These are phyloP conservation scores for Collybia mongolica DNA, from an alignment of 768 basidiomycete genomes.

Conservation along the genomic window DNA sequence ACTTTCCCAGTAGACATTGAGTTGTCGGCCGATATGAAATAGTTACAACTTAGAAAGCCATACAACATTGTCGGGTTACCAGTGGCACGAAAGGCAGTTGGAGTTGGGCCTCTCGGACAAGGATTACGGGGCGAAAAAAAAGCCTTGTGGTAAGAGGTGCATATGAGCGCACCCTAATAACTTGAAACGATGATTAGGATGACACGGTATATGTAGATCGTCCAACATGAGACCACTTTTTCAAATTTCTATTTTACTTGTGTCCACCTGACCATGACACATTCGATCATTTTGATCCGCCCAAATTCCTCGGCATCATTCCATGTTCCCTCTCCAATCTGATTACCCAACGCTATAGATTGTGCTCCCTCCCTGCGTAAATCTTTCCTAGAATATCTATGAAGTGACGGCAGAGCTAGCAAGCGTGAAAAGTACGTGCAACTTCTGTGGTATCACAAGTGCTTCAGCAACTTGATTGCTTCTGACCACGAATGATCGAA, in stretches of 20 bases:
- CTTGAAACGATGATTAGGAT: conserved; percentile 19
- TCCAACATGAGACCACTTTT: conserved; percentile 38
- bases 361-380: too few relatives aligned
- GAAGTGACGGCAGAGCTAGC: too few relatives aligned
- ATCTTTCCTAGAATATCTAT: background rate
- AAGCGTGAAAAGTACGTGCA: too few relatives aligned
- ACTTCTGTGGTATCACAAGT: too few relatives aligned
- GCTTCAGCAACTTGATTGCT: too few relatives aligned
- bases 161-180: conserved; percentile 6
- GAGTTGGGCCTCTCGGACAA: background rate
- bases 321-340: background rate
- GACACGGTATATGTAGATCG: conserved; percentile 14
- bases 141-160: background rate
- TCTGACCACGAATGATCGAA: too few relatives aligned
- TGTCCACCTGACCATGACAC: conserved; percentile 24
- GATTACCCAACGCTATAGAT: too few relatives aligned
- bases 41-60: conserved; percentile 4
- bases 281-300: conserved; percentile 3
- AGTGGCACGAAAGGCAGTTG: background rate
- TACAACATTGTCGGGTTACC: conserved; percentile 6
- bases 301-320: background rate
- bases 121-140: background rate
- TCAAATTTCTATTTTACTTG: conserved; percentile 24
- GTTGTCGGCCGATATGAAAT: background rate
- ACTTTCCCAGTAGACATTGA: conserved; percentile 6